A percentile compares a stretch with the other conserved stretches of the same genome.
Conservation (phyloP, 2,329 filamentous ascomycete species). For the Pyrenophora graminea region DNA sequence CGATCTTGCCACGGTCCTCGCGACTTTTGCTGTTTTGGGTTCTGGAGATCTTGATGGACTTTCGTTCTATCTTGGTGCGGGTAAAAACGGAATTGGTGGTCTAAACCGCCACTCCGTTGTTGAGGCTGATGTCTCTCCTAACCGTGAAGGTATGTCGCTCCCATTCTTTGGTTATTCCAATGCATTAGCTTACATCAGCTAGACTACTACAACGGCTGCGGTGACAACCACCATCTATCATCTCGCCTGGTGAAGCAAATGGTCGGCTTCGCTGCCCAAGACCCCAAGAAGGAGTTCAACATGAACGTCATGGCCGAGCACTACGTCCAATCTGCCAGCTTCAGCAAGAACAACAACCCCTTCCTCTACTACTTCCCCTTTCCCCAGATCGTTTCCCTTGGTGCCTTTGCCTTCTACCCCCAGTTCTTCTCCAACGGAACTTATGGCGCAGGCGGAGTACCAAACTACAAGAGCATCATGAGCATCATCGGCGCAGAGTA, state of each 20-base stretch:
- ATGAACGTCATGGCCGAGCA: slow-evolving; percentile 36
- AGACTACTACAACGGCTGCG: slow-evolving; percentile 43
- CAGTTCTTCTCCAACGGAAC: slow-evolving; percentile 44
- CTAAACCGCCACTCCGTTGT: slow-evolving; percentile 52
- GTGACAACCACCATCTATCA: slow-evolving; percentile 51
- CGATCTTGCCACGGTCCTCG: slow-evolving; percentile 40
- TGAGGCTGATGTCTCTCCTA: slow-evolving; percentile 32
- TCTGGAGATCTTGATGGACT: slow-evolving; percentile 28
- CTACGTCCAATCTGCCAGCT: slow-evolving; percentile 47
- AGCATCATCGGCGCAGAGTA: slow-evolving; percentile 55
- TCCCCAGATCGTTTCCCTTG: slow-evolving; percentile 55
- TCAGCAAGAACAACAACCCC: slow-evolving; percentile 51
- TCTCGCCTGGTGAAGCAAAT: slow-evolving; percentile 22
- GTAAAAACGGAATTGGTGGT: slow-evolving; percentile 24
- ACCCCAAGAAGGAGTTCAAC: slow-evolving; percentile 31
- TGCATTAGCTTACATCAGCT: slow-evolving; percentile 24
- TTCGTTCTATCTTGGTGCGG: slow-evolving; percentile 27
- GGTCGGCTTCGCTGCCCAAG: slow-evolving; percentile 14
- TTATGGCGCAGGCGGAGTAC: slow-evolving; percentile 42
- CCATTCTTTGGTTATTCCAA: slow-evolving; percentile 14
- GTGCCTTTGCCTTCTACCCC: slow-evolving; percentile 44
- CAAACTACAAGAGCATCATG: slow-evolving; percentile 44
- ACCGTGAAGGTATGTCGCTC: slow-evolving; percentile 44
- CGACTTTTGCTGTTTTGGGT: slow-evolving; percentile 24
- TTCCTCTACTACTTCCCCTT: slow-evolving; percentile 41